phyloP scores from a whole-genome alignment of 352 stramenopile genomes.

The Phytopythium chamaehyphon region DNA sequence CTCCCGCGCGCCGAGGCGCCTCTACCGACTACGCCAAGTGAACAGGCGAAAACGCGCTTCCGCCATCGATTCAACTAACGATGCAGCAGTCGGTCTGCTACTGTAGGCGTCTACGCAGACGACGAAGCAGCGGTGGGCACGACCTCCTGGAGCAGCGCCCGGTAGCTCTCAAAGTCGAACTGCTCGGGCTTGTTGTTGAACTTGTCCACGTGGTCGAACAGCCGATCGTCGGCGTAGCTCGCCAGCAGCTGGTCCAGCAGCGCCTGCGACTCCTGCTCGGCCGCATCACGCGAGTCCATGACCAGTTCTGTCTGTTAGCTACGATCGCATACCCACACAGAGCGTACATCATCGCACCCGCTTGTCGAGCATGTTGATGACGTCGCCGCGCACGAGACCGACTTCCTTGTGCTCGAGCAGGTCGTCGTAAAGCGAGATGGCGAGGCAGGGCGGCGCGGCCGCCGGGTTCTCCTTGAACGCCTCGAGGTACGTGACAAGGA shows the following conservation, averaged over 20 bases:
- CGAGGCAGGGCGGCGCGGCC: constrained; percentile 69
- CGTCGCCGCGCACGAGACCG: constrained; percentile 66
- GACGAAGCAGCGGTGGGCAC: neutral
- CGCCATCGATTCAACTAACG: no score
- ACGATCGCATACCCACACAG: no score
- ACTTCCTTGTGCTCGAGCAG: constrained; percentile 72
- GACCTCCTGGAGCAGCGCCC: constrained; percentile 32
- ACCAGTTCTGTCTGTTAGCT: no score
- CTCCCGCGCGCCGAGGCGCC: no score
- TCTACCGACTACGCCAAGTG: no score
- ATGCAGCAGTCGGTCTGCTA: neutral
- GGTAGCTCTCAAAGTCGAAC: constrained; percentile 85
- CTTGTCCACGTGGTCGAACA: constrained; percentile 71
- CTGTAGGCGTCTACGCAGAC: neutral
- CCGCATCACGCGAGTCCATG: no score
- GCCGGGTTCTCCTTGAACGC: constrained; percentile 85
- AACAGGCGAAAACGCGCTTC: no score
- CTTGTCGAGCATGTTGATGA: constrained; percentile 87
- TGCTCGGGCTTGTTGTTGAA: constrained; percentile 84
- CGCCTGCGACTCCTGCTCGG: constrained; percentile 50
- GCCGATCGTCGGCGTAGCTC: constrained; percentile 66
- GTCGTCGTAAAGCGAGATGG: constrained; percentile 78
- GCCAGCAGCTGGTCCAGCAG: constrained; percentile 57
- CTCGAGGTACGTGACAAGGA: constrained; percentile 83
- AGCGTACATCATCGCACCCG: constrained; percentile 21